A percentile compares a stretch with the other conserved stretches of the same genome.
Conservation (phyloP, 2,329 filamentous ascomycete genomes). For the Coleophoma cylindrospora region DNA sequence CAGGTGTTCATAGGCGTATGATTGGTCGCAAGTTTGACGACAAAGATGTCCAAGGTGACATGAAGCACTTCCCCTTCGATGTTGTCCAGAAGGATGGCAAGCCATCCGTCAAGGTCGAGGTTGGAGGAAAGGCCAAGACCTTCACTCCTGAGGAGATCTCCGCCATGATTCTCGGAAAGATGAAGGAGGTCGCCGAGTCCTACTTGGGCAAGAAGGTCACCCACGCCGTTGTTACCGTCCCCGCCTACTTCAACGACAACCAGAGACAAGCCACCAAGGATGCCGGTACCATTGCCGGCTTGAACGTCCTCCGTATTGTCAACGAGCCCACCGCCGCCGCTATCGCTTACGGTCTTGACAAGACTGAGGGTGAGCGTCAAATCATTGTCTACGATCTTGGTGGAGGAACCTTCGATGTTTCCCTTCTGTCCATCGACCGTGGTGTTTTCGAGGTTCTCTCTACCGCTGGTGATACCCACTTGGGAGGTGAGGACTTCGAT, state of each 20-base stretch:
- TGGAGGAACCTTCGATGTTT: slow-evolving; percentile 94
- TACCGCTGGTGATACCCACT: slow-evolving; percentile 93
- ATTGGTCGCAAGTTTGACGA: slow-evolving; percentile 81
- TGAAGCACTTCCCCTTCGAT: slow-evolving; percentile 99
- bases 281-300: slow-evolving; percentile 83
- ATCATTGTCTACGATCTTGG: slow-evolving; percentile 92
- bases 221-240: slow-evolving; percentile 88
- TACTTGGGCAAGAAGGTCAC: slow-evolving; percentile 80
- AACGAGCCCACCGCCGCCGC: slow-evolving; percentile 96
- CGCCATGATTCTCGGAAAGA: slow-evolving; percentile 78
- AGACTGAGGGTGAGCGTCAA: slow-evolving; percentile 77
- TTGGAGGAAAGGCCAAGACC: slow-evolving; percentile 58
- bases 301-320: slow-evolving; percentile 93
- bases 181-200: slow-evolving; percentile 77
- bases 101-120: slow-evolving; percentile 74
- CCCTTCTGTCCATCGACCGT: slow-evolving; percentile 84
- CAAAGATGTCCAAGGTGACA: slow-evolving; percentile 84
- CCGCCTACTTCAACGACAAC: slow-evolving; percentile 98
- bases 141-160: slow-evolving; percentile 80
- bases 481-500: slow-evolving; percentile 98
- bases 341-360: slow-evolving; percentile 90
- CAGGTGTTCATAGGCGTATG: slow-evolving; percentile 54
- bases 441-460: slow-evolving; percentile 93
- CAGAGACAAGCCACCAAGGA: slow-evolving; percentile 97
- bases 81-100: slow-evolving; percentile 86